Conservation (phyloP, 2,329 filamentous ascomycete species). For the Anthostomella pinea region DNA sequence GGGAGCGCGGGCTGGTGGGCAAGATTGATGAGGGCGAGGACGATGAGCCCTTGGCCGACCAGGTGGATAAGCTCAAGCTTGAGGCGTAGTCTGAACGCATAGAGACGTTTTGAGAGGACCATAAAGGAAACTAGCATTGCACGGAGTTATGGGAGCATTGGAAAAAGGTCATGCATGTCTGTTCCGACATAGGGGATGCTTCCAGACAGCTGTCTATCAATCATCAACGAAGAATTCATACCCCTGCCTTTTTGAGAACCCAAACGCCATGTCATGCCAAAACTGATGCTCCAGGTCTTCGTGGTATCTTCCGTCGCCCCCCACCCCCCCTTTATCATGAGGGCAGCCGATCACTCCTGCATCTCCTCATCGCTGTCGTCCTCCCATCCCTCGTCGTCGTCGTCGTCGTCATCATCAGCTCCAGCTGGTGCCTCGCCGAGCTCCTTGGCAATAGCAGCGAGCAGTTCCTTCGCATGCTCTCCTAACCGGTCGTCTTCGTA, state of each 20-base stretch:
- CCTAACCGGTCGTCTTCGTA: conserved; percentile 82
- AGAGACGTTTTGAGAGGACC: too few species aligned
- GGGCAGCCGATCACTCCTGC: conserved; percentile 45
- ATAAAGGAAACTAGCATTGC: conserved; percentile 22
- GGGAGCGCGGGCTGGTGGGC: conserved; percentile 70
- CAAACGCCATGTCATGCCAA: conserved; percentile 26
- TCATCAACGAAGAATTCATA: too few species aligned
- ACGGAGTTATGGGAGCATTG: conserved; percentile 23
- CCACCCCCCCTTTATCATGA: too few species aligned
- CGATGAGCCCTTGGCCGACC: conserved; percentile 53
- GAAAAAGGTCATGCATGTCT: too few species aligned
- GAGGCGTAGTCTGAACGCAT: conserved; percentile 41
- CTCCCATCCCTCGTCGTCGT: conserved; percentile 49
- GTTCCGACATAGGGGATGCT: too few species aligned
- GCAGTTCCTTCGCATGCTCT: conserved; percentile 71
- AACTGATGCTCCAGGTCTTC: conserved; percentile 14
- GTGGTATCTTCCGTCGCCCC: conserved; percentile 26
- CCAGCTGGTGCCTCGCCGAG: conserved; percentile 59
- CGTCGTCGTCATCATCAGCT: conserved; percentile 54
- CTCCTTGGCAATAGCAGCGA: conserved; percentile 60
- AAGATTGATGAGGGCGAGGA: conserved; percentile 67
- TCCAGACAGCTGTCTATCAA: too few species aligned
- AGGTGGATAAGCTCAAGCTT: conserved; percentile 70
- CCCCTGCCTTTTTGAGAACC: conserved; percentile 25
- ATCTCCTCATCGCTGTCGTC: conserved; percentile 57